phyloP scores from a whole-genome alignment of 179 eudicot species.

The Camellia oleifera region DNA sequence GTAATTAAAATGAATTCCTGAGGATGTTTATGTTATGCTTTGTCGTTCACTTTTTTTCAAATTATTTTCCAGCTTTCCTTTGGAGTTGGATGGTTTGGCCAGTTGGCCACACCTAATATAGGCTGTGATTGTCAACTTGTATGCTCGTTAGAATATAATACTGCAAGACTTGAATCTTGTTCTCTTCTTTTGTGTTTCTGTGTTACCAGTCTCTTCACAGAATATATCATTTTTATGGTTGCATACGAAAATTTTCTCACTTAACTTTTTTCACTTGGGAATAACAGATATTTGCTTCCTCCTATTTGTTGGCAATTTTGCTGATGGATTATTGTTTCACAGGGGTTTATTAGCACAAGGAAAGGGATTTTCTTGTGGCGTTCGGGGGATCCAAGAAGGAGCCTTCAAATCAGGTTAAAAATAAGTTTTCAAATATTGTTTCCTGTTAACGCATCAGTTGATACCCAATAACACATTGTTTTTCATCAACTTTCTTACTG shows the following conservation, averaged over 20 bases:
- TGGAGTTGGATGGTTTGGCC: background rate
- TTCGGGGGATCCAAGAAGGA: slow-evolving; percentile 93
- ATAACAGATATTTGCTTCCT: background rate
- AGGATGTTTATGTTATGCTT: no score
- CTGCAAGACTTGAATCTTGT: background rate
- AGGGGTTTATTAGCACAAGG: slow-evolving; percentile 95
- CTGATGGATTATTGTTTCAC: slow-evolving; percentile 18
- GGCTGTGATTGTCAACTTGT: background rate
- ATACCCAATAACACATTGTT: background rate
- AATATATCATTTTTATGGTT: background rate
- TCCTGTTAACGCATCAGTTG: slow-evolving; percentile 4
- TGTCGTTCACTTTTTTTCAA: no score
- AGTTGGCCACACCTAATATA: background rate
- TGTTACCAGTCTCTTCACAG: background rate
- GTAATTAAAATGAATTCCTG: no score
- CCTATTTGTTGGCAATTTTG: background rate
- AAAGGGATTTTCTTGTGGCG: slow-evolving; percentile 79
- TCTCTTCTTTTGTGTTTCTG: background rate
- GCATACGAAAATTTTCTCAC: no score
- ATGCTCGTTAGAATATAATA: background rate
- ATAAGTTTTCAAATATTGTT: background rate
- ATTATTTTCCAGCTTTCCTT: no score
- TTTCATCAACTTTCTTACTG: no score
- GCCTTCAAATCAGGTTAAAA: slow-evolving; percentile 79
- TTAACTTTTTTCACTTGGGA: background rate